Conservation (phyloP, 371 early-diverging fungal species). For the Haplosporangium sp. region DNA sequence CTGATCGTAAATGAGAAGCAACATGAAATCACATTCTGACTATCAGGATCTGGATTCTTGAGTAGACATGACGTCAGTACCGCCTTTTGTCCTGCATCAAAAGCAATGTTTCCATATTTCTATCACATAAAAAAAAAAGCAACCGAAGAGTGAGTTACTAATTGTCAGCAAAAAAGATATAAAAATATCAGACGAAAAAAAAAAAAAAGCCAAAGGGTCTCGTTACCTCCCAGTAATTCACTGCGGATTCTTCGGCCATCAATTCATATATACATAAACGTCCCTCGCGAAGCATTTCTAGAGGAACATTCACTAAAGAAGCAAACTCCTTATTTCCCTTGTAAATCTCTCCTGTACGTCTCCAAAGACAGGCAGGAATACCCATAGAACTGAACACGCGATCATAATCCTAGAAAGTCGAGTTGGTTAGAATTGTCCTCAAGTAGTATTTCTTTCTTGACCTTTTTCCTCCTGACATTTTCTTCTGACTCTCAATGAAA, state of each 20-base stretch:
- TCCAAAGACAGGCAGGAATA: constrained; percentile 93
- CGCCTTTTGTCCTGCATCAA: constrained; percentile 95
- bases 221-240: constrained; percentile 87
- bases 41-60: constrained; percentile 68
- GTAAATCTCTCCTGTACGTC: constrained; percentile 95
- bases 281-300: constrained; percentile 81
- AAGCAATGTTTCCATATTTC: constrained; percentile 95
- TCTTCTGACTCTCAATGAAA: no score
- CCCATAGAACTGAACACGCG: constrained; percentile 95
- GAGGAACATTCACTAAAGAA: constrained; percentile 82
- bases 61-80: constrained; percentile 89
- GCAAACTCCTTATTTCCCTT: constrained; percentile 96
- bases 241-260: constrained; percentile 92
- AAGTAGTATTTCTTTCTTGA: no score
- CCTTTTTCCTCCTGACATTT: no score
- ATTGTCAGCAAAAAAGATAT: no score
- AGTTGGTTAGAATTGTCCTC: background rate
- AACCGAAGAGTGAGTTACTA: no score
- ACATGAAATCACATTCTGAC: constrained; percentile 74
- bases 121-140: constrained; percentile 14
- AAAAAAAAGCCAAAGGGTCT: no score
- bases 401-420: constrained; percentile 81
- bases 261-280: constrained; percentile 90
- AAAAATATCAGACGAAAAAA: no score
- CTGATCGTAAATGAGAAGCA: constrained; percentile 95